Percentiles rank a stretch among this genome's conserved stretches.
These are phyloP conservation scores for Chlorella sp. DNA, from an alignment of 139 green algal genomes.

Conservation along the genomic window DNA sequence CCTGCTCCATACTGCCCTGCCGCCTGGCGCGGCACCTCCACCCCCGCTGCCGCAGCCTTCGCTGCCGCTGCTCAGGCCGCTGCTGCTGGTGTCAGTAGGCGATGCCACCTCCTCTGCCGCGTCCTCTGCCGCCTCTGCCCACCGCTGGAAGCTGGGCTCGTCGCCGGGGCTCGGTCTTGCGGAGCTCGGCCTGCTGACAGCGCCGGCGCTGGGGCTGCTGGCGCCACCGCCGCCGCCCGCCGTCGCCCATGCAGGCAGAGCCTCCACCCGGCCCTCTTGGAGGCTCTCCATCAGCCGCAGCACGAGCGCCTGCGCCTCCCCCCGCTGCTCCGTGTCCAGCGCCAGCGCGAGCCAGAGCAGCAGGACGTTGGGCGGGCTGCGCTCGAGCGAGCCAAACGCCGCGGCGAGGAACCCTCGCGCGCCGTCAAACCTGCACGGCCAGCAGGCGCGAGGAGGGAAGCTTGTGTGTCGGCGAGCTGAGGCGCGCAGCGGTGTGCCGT, in stretches of 20 bases:
- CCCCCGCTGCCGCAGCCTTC: background rate
- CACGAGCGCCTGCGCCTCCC: constrained; percentile 19
- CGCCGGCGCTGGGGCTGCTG: too few relatives aligned
- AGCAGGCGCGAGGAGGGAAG: background rate
- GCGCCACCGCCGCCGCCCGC: too few relatives aligned
- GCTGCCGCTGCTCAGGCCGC: background rate
- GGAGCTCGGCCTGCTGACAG: background rate
- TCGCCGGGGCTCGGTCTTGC: background rate
- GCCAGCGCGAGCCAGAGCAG: constrained; percentile 42
- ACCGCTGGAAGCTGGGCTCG: background rate
- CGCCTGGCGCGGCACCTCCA: background rate
- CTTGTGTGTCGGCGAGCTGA: background rate
- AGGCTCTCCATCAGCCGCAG: constrained; percentile 7
- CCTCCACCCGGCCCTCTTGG: background rate
- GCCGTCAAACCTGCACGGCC: constrained; percentile 4
- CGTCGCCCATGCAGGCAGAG: background rate
- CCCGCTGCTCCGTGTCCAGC: constrained; percentile 14
- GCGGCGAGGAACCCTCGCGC: constrained; percentile 3
- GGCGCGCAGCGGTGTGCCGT: background rate
- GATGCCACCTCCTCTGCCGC: too few relatives aligned
- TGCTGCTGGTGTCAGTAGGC: background rate
- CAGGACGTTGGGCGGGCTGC: constrained; percentile 7
- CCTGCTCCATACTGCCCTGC: constrained; percentile 10
- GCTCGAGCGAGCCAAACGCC: constrained; percentile 18
- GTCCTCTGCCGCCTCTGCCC: too few relatives aligned